These are phyloP conservation scores for Larix sibirica DNA, from an alignment of 83 land plant species.

Conservation along the genomic window DNA sequence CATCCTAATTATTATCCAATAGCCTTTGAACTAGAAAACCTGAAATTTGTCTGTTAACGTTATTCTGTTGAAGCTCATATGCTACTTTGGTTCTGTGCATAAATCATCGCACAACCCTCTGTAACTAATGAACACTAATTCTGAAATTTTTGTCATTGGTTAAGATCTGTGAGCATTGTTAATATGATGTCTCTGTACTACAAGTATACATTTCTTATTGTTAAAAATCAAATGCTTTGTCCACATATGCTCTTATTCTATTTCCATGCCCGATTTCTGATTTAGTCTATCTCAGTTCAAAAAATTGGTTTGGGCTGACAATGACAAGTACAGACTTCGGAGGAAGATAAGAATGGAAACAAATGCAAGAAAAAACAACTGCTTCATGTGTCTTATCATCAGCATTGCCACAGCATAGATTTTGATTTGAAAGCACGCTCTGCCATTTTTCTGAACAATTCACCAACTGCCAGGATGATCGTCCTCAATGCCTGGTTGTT, in stretches of 20 bases:
- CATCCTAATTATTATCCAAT: no score
- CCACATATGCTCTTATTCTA: background rate
- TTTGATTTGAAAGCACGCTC: background rate
- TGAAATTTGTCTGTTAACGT: background rate
- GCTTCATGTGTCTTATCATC: background rate
- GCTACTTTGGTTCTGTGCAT: background rate
- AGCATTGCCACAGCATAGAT: background rate
- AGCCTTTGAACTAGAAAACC: background rate
- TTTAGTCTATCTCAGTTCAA: background rate
- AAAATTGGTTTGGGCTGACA: background rate
- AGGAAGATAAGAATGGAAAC: background rate
- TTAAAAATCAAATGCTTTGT: background rate
- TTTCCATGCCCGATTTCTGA: background rate
- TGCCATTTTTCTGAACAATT: slow-evolving; percentile 4
- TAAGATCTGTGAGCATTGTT: background rate
- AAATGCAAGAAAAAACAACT: background rate
- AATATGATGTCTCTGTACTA: slow-evolving; percentile 5
- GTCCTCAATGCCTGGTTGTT: background rate
- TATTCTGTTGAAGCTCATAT: background rate
- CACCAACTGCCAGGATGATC: background rate
- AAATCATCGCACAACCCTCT: background rate
- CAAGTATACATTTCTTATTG: background rate
- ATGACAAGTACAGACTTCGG: background rate
- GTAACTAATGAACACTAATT: background rate
- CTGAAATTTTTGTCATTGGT: background rate